Percentiles rank a stretch among this genome's conserved stretches.
These are phyloP conservation scores for Chaetoceros tenuissimus DNA, from an alignment of 108 stramenopile genomes.

Conservation along the genomic window DNA sequence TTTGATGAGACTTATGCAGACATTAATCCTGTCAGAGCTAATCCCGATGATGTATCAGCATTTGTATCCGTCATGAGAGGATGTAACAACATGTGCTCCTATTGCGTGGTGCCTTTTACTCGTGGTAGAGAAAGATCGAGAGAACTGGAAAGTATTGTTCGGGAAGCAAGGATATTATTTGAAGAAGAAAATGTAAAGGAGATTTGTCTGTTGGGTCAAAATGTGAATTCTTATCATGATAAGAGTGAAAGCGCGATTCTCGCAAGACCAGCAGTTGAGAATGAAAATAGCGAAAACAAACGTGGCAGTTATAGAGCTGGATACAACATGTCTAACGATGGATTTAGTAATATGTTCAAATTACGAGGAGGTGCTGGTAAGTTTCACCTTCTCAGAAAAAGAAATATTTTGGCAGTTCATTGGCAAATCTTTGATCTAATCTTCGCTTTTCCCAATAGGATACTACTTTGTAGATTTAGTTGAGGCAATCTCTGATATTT, in stretches of 20 bases:
- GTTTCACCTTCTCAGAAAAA: too few species aligned
- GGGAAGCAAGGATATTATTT: constrained; percentile 63
- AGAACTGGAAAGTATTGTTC: constrained; percentile 78
- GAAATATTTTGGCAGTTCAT: too few species aligned
- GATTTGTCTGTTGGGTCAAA: constrained; percentile 93
- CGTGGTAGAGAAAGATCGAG: constrained; percentile 90
- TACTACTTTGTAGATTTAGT: constrained; percentile 94
- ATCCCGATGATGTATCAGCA: constrained; percentile 52
- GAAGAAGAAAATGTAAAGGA: constrained; percentile 86
- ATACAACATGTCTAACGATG: constrained; percentile 70
- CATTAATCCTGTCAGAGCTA: constrained; percentile 78
- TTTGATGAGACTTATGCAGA: constrained; percentile 97
- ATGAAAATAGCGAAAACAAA: constrained; percentile 3
- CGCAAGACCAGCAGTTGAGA: constrained; percentile 14
- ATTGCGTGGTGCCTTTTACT: constrained; percentile 98
- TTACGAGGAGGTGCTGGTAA: constrained; percentile 62
- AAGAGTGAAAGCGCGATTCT: constrained; percentile 29
- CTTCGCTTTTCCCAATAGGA: too few species aligned
- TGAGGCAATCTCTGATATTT: constrained; percentile 65
- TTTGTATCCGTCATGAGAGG: constrained; percentile 96
- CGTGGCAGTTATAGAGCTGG: neutral
- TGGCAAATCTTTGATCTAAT: too few species aligned
- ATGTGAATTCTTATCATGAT: constrained; percentile 98
- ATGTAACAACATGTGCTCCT: constrained; percentile 96
- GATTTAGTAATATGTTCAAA: constrained; percentile 80